Conservation (phyloP, 1,284 basidiomycete species). For the Ganoderma leucocontextum region DNA sequence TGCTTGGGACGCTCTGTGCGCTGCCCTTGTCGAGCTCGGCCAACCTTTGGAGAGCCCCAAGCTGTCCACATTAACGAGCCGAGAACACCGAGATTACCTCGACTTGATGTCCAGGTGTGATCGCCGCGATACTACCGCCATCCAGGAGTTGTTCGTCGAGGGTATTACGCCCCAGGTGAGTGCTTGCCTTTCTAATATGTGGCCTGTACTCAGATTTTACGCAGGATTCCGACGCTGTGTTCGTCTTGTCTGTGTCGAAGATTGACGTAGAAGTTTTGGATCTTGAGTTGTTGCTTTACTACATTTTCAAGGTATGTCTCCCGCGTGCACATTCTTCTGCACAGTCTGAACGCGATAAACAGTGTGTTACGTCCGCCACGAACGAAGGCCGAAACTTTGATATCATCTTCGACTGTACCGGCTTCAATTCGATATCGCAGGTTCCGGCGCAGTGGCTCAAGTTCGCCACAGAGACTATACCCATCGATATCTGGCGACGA, state of each 20-base stretch:
- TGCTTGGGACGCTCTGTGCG: slow-evolving; percentile 81
- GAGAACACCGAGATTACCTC: slow-evolving; percentile 66
- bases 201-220: not conserved
- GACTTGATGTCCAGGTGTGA: slow-evolving; percentile 77
- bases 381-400: slow-evolving; percentile 68
- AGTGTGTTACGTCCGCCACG: slow-evolving; percentile 52
- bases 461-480: slow-evolving; percentile 81
- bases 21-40: slow-evolving; percentile 79
- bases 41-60: slow-evolving; percentile 73
- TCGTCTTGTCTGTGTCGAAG: slow-evolving; percentile 69
- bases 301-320: slow-evolving; percentile 77
- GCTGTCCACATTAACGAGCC: slow-evolving; percentile 56
- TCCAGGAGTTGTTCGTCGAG: slow-evolving; percentile 76
- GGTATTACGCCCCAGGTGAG: slow-evolving; percentile 58
- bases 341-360: not conserved
- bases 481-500: slow-evolving; percentile 67
- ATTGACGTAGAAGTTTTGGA: slow-evolving; percentile 87
- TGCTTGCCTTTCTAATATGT: not conserved
- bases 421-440: slow-evolving; percentile 79
- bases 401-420: slow-evolving; percentile 85
- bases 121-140: slow-evolving; percentile 67
- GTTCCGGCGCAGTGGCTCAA: slow-evolving; percentile 86
- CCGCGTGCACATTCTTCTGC: no score
- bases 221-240: slow-evolving; percentile 63
- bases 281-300: slow-evolving; percentile 85